Base-by-base conservation (phyloP, 2,329 filamentous ascomycete species). In the Fusarium sp. region DNA sequence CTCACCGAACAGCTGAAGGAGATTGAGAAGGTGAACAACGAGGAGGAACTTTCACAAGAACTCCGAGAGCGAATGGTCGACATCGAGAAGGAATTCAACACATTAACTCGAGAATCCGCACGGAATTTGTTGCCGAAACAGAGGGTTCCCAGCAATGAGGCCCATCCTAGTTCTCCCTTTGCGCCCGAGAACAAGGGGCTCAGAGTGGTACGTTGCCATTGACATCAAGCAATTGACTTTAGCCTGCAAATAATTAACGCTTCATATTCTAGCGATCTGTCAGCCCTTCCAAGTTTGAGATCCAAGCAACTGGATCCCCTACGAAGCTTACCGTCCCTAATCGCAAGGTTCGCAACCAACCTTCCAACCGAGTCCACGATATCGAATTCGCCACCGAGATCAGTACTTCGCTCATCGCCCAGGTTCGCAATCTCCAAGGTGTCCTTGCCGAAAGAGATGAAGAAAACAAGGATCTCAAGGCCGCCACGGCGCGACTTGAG, bases 341-440 rank as follows among this genome's bases (percentile, higher is more conserved):
- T 73, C 89, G 95, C 73, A 96, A 95, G 79, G 88, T 96, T 78
- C 89, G 96, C 59, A 98, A 98, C 74, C 95, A 98, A 78, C 92
- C 93, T 4, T 89, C 92, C 12, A 96, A 91, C 77, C 90, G 95
- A 54, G 91, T 97, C 15, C 94, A 98, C 78, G 96, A 99, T 77
- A 97, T 99, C 77, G 94, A 98, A 75, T 97, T 99, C 77, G 96
- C 95, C n/a, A 95, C 96, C 53, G 95, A 99, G 78, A 98, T 99
- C 76, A 98, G 94, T 77, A 97, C 94, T 8, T 97, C 94, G 3
- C 86, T 99, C 54, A 91, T 99, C 54, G 90, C 92, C n/a, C 96
- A 98, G 82, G 92, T 99, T 53, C 91, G 96, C 68, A 94, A 96
- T 77, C 83, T 99, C 58, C 96, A 99, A 80, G 87, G 90, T 4